Evolutionary conservation across 2,329 filamentous ascomycete genomes (phyloP), one percentile per base, ranked within the genome.

Genomic region (Neurospora sp.): DNA sequence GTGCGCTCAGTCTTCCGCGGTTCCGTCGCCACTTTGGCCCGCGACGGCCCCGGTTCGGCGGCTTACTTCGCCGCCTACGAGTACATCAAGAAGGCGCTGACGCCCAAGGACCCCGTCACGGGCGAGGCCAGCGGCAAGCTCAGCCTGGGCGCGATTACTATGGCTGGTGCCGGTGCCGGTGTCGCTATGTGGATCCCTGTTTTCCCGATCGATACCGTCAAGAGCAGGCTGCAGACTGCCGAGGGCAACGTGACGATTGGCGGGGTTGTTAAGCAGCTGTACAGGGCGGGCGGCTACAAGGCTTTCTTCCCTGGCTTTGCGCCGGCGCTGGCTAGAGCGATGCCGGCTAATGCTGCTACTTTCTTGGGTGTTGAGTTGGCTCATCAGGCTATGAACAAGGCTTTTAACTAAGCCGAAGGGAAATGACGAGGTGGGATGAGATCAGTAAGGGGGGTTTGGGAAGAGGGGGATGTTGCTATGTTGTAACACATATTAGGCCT

Each of bases 131-230:
- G 85, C 4, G 94, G 93, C 57, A 85, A 96, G 75, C 82, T 98
- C 70, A 95, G 91, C 76, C 84, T 99, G 73, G 83, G 88, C 1
- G 96, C 96, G 11, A 87, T 99, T 70, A 92, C 94, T 76, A 87
- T 88, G 37, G 96, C 96, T 1, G 96, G 96, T 76, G 96, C 92
- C 73, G 92, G 90, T 4, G 96, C 96, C 0, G 96, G 96, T 77
- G 88, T 99, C 36, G 96, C 96, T 73, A 99, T 99, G 96, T 99
- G 96, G 96, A 96, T 97, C 75, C 94, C 96, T 69, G 94, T 99
- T 57, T 99, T 99, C 87, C 96, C 96, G 28, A 87, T 99, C 73
- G 96, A 99, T 78, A 99, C 96, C 0, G 90, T 99, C 82, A 99
- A 99, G 88, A 94, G 91, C 73, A 86, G 94, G 43, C 83, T 99